These are phyloP conservation scores for Stachybotrys echinatus DNA, from an alignment of 2,329 filamentous ascomycete species.

Conservation along the genomic window DNA sequence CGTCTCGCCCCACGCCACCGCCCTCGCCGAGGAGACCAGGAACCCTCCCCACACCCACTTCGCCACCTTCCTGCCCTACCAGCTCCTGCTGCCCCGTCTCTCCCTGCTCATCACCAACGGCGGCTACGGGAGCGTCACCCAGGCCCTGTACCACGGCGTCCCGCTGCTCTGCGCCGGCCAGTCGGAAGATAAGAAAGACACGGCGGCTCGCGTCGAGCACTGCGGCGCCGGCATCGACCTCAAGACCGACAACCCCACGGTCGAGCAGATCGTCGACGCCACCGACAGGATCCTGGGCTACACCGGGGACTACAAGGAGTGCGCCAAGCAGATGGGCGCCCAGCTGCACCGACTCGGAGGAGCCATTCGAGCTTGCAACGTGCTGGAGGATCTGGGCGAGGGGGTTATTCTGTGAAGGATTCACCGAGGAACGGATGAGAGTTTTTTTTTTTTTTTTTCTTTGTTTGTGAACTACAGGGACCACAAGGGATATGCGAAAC, in stretches of 20 bases:
- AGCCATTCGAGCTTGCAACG: constrained; percentile 15
- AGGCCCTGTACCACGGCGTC: constrained; percentile 26
- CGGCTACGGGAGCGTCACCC: constrained; percentile 30
- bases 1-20: constrained; percentile 20
- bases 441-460: too few species aligned
- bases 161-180: constrained; percentile 30
- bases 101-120: constrained; percentile 29
- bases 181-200: constrained; percentile 31
- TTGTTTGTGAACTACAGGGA: too few species aligned
- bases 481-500: too few species aligned
- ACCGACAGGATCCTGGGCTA: constrained; percentile 18
- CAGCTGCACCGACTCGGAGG: constrained; percentile 22
- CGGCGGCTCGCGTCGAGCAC: constrained; percentile 25
- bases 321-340: constrained; percentile 15
- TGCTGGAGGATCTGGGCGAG: neutral
- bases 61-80: constrained; percentile 29
- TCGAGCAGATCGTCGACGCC: constrained; percentile 16
- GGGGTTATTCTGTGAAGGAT: neutral
- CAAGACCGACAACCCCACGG: constrained; percentile 26
- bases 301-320: constrained; percentile 10
- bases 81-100: constrained; percentile 25
- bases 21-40: constrained; percentile 16
- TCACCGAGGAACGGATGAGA: too few species aligned
- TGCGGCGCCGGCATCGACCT: constrained; percentile 27
- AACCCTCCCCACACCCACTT: constrained; percentile 20